phyloP scores from a whole-genome alignment of 192 early-diverging fungal genomes.

The Linnemannia schmuckeri region DNA sequence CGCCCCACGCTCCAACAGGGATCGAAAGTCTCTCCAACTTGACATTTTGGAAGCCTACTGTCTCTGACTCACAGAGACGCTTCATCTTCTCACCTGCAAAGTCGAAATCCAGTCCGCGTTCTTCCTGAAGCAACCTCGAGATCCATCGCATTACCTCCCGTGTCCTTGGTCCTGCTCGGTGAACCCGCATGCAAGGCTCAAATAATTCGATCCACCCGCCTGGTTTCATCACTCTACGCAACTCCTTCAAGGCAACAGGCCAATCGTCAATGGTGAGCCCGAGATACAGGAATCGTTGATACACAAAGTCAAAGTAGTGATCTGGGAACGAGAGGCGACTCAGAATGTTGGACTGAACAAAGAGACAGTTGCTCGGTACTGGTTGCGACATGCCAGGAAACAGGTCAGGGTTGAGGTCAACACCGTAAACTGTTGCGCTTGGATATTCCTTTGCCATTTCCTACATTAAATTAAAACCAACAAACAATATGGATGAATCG shows the following conservation, averaged over 20 bases:
- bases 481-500: neutral
- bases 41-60: slow-evolving; percentile 47
- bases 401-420: slow-evolving; percentile 52
- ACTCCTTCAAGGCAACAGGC: slow-evolving; percentile 49
- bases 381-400: slow-evolving; percentile 39
- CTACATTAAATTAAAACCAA: slow-evolving; percentile 4
- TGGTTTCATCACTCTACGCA: slow-evolving; percentile 54
- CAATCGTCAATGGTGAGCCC: slow-evolving; percentile 54
- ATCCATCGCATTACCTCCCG: slow-evolving; percentile 53
- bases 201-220: slow-evolving; percentile 58
- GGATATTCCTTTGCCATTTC: slow-evolving; percentile 55
- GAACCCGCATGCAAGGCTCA: slow-evolving; percentile 55
- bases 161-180: slow-evolving; percentile 40
- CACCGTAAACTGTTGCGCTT: slow-evolving; percentile 50
- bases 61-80: slow-evolving; percentile 37
- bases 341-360: slow-evolving; percentile 54
- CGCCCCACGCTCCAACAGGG: slow-evolving; percentile 54
- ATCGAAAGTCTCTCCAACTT: slow-evolving; percentile 49
- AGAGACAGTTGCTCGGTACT: slow-evolving; percentile 52
- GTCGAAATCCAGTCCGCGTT: slow-evolving; percentile 52
- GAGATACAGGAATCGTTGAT: slow-evolving; percentile 52
- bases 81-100: slow-evolving; percentile 57
- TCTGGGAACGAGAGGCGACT: slow-evolving; percentile 55
- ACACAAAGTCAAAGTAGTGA: slow-evolving; percentile 61
- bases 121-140: slow-evolving; percentile 44